Conservation (phyloP, 257 asterid genomes). For the Nicotiana obtusifolia region DNA sequence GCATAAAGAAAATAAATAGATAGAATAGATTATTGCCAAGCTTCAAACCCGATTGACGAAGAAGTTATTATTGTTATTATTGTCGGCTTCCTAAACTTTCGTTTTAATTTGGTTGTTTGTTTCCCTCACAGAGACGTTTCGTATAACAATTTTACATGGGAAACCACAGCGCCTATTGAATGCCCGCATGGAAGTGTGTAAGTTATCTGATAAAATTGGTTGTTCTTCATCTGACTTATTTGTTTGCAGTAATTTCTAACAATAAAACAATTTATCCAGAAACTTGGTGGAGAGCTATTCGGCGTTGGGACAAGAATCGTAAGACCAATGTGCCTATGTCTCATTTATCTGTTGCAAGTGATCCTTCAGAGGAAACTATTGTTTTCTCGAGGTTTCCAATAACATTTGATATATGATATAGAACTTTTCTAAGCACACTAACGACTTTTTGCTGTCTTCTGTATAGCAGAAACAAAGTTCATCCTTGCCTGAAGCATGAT, state of each 20-base stretch:
- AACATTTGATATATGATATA: background rate
- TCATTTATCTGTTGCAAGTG: background rate
- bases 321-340: conserved; percentile 28
- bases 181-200: conserved; percentile 80
- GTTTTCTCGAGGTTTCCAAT: background rate
- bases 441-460: conserved; percentile 9
- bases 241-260: conserved; percentile 2
- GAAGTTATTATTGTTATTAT: background rate
- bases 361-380: conserved; percentile 1
- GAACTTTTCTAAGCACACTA: conserved; percentile 8
- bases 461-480: conserved; percentile 27
- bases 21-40: background rate
- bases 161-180: conserved; percentile 37
- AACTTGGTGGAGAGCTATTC: conserved; percentile 83
- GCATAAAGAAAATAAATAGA: background rate
- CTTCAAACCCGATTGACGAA: background rate
- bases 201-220: conserved; percentile 22
- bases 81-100: background rate
- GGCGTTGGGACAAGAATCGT: conserved; percentile 38
- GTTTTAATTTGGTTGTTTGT: conserved; percentile 11
- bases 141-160: conserved; percentile 60
- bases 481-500: conserved; percentile 59
- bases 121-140: conserved; percentile 68
- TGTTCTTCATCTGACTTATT: background rate
- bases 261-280: conserved; percentile 34